A percentile compares a stretch with the other conserved stretches of the same genome.
phyloP scores from a whole-genome alignment of 2,329 filamentous ascomycete species.

The Fusarium sp. region DNA sequence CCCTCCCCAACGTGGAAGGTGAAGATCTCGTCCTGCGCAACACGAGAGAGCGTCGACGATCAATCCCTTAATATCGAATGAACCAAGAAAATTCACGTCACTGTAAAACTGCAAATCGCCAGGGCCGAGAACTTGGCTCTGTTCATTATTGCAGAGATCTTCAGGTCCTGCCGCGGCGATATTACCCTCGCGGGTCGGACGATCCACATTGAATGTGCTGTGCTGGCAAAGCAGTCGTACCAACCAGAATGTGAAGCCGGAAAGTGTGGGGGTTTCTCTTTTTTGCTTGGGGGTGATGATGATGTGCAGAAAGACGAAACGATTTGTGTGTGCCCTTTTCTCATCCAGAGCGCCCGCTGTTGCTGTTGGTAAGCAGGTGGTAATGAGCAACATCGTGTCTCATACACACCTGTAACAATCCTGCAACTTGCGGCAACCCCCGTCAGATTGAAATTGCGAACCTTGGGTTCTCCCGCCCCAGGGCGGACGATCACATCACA shows the following conservation, averaged over 20 bases:
- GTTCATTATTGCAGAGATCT: neutral
- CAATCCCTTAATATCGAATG: slow-evolving; percentile 11
- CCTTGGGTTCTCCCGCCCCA: neutral
- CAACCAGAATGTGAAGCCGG: neutral
- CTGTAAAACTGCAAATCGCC: neutral
- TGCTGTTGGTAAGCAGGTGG: neutral
- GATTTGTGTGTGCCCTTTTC: neutral
- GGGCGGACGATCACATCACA: slow-evolving; percentile 7
- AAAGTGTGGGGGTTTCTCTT: neutral
- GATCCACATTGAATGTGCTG: neutral
- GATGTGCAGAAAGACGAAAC: neutral
- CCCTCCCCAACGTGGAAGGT: neutral
- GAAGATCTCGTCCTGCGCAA: slow-evolving; percentile 15
- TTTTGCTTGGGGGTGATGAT: neutral
- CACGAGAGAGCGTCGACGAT: slow-evolving; percentile 25
- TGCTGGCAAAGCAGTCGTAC: neutral
- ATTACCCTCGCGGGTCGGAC: neutral
- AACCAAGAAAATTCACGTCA: neutral
- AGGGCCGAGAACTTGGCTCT: neutral
- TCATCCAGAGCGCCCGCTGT: neutral
- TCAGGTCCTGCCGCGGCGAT: slow-evolving; percentile 9
- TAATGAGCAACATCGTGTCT: slow-evolving; percentile 10
- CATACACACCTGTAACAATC: slow-evolving; percentile 39
- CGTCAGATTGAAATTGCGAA: slow-evolving; percentile 27
- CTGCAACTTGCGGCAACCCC: slow-evolving; percentile 32